Conservation (phyloP, 1,284 basidiomycete genomes). For the Ustilago vetiveriae region DNA sequence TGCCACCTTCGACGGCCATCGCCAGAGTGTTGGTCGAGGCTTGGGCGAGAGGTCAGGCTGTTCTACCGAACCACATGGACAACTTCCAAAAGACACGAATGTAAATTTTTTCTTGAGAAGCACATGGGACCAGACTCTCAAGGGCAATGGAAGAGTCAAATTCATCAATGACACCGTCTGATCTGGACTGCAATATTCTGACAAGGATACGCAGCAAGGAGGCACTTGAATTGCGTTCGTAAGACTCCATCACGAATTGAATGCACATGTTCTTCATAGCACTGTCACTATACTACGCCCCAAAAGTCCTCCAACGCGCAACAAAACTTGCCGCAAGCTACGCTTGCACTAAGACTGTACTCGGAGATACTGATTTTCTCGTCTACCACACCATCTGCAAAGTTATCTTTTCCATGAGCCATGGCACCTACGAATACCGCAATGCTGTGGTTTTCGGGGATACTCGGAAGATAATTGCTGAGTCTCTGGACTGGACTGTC, state of each 20-base stretch:
- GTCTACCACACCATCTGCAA: slow-evolving; percentile 94
- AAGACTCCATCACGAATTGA: neutral
- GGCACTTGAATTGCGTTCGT: neutral
- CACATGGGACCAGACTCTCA: no score
- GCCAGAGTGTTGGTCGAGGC: slow-evolving; percentile 76
- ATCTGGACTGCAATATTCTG: no score
- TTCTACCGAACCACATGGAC: slow-evolving; percentile 38
- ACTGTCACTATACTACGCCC: slow-evolving; percentile 68
- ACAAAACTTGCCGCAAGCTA: slow-evolving; percentile 92
- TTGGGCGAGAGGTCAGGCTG: slow-evolving; percentile 73
- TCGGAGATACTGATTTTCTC: slow-evolving; percentile 97
- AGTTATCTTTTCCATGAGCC: slow-evolving; percentile 80
- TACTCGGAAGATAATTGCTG: slow-evolving; percentile 80
- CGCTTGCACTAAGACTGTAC: slow-evolving; percentile 91
- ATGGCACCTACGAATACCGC: slow-evolving; percentile 93
- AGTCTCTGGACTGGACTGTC: slow-evolving; percentile 86
- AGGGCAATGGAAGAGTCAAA: no score
- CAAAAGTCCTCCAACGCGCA: slow-evolving; percentile 72
- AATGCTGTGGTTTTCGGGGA: slow-evolving; percentile 86
- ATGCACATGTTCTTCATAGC: neutral
- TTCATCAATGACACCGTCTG: no score
- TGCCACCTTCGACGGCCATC: slow-evolving; percentile 72
- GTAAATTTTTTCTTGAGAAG: no score
- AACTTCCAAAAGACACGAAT: slow-evolving; percentile 36
- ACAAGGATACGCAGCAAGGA: no score